Evolutionary conservation across 2,329 filamentous ascomycete species (phyloP).

Genomic region (Xylariomycetidae sp.): DNA sequence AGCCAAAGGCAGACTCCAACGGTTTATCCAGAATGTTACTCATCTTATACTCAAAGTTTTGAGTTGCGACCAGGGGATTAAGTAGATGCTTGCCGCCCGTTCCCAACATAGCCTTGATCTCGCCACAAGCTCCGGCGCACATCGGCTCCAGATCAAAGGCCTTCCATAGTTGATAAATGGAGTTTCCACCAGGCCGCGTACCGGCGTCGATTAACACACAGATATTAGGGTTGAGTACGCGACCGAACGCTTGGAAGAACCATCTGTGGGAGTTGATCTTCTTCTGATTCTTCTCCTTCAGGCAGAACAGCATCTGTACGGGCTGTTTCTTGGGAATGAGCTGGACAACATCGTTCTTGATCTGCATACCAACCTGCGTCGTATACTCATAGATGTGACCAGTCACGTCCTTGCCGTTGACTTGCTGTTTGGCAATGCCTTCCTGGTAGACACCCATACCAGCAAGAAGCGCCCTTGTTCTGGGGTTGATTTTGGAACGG

Average conservation of each 20-base stretch:
- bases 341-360: slow-evolving; percentile 85
- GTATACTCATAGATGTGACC: slow-evolving; percentile 98
- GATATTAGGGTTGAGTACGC: slow-evolving; percentile 89
- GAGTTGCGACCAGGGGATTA: slow-evolving; percentile 91
- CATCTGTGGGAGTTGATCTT: slow-evolving; percentile 99
- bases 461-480: slow-evolving; percentile 83
- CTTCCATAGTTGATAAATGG: slow-evolving; percentile 98
- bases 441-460: slow-evolving; percentile 97
- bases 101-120: slow-evolving; percentile 96
- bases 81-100: slow-evolving; percentile 76
- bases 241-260: slow-evolving; percentile 98
- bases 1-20: slow-evolving; percentile 93
- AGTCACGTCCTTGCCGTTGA: slow-evolving; percentile 93
- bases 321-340: slow-evolving; percentile 83
- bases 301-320: slow-evolving; percentile 93
- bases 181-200: slow-evolving; percentile 88
- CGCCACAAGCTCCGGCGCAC: slow-evolving; percentile 94
- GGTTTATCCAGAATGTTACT: slow-evolving; percentile 98
- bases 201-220: slow-evolving; percentile 95
- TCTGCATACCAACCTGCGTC: slow-evolving; percentile 76
- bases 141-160: slow-evolving; percentile 96
- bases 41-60: slow-evolving; percentile 99
- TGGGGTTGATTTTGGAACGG: slow-evolving; percentile 83
- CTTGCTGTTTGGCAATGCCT: slow-evolving; percentile 96
- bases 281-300: slow-evolving; percentile 99